Conservation (phyloP, 352 stramenopile species). For the Globisporangium splendens region DNA sequence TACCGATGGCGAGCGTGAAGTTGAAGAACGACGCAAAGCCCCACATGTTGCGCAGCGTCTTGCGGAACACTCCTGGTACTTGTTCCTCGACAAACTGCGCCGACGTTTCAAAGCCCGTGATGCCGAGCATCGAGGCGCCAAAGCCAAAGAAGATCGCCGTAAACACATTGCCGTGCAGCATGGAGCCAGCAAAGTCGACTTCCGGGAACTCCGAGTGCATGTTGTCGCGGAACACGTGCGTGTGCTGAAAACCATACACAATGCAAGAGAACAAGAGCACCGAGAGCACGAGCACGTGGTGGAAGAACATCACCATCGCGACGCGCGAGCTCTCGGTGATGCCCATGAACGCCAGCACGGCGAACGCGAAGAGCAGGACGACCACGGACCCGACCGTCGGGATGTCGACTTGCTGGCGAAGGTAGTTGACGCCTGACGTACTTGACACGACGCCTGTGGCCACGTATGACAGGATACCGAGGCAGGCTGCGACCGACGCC, state of each 20-base stretch:
- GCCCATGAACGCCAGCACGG: constrained; percentile 58
- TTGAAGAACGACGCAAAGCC: constrained; percentile 81
- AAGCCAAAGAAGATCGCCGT: constrained; percentile 74
- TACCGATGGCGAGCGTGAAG: constrained; percentile 29
- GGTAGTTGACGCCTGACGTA: constrained; percentile 75
- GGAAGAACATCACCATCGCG: constrained; percentile 79
- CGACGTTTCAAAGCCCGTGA: constrained; percentile 86
- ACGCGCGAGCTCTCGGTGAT: constrained; percentile 79
- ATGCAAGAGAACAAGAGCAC: constrained; percentile 45
- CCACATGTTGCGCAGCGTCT: constrained; percentile 82
- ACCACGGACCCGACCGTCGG: constrained; percentile 33
- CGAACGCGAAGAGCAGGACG: constrained; percentile 70
- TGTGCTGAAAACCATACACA: constrained; percentile 54
- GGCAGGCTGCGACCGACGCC: constrained; percentile 73
- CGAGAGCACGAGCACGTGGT: constrained; percentile 67
- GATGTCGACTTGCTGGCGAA: constrained; percentile 62
- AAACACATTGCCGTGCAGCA: constrained; percentile 33
- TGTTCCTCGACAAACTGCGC: constrained; percentile 89
- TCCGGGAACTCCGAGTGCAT: constrained; percentile 43
- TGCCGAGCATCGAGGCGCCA: constrained; percentile 77
- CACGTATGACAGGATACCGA: constrained; percentile 88
- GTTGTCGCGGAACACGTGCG: constrained; percentile 61
- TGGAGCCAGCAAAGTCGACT: constrained; percentile 48
- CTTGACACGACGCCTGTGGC: constrained; percentile 75
- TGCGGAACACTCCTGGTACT: constrained; percentile 63